Base-by-base conservation (phyloP, 2,329 filamentous ascomycete species). In the Aspergillus pseudotamarii region DNA sequence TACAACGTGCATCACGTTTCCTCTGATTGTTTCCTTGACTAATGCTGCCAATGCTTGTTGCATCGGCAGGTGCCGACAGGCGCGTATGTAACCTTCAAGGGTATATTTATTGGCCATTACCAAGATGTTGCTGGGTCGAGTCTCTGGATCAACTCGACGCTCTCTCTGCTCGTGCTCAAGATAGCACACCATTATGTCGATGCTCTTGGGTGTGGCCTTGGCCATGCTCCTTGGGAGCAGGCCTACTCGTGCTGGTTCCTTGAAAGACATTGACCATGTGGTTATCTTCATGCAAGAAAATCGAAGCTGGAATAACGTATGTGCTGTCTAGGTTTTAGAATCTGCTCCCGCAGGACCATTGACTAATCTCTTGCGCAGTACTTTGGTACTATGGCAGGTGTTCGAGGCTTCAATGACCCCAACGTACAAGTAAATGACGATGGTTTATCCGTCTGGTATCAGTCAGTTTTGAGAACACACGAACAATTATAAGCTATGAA, bases 271-370 rank as follows among this genome's bases (percentile, higher is more conserved):
- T 62, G 79, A 86, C 28, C 84, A 87, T 83, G 84, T 86, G 32
- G 80, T 86, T 12, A 80, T 86, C 12, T 86, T 86, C 73, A 86
- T 86, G 84, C 84, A 86, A 69, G 83, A 82, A 65, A 82, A 82
- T 60, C 71, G 80, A 48, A 75, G 77, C 36, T 79, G 75, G 69
- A 76, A 79, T 55, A 74, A 69, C 41, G 77, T 78, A 73, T 50
- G 72, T 50, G 16, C 57, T 34, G 12, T 26, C 6, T 21, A 4
- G 16, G 2, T 50, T 30, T 21, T 50, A 10, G 14, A 1, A 19
- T 23, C 19, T 9, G 12, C n/a, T 23, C 14, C 10, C 45, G 10
- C 12, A 34, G 21, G 41, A 8, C 16, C 21, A 23, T n/a, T 28
- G 51, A 28, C 41, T 41, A 28, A 36, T 50, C 19, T 53, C 21